Evolutionary conservation across 768 basidiomycete species (phyloP), one percentile per base, ranked within the genome.

Genomic region (Trametes meyenii): DNA sequence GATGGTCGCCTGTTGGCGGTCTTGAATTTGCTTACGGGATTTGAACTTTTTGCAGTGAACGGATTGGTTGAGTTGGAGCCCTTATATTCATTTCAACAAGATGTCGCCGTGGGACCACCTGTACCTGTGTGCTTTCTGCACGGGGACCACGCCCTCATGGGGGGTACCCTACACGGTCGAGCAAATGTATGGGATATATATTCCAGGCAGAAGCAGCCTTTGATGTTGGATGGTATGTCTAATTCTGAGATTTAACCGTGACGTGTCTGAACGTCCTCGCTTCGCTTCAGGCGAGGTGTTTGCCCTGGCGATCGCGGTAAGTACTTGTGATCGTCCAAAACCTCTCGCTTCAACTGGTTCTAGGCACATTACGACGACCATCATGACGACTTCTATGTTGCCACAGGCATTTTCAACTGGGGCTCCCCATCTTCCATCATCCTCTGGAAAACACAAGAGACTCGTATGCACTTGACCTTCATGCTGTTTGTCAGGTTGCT

Each of bases 71-170:
- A 42, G 14, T 14, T 53, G 5, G 52, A 53, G 21, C 39, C 52
- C 5, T 23, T 53, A n/a, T 42, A 17, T 4, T 13, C 52, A 23
- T 38, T 42, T 17, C 14, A 53, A 21, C 52, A 53, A 24, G 52
- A 53, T 24, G 39, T 53, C 23, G 17, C 10, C 2, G 14, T 10
- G 4, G 52, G 52, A 3, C 39, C n/a, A 7, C 39, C 38, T 6
- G 6, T 53, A 8, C 52, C 52, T 13, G 21, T 53, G n/a, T 23
- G 52, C 10, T 53, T 53, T 40, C n/a, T 53, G 23, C 52, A 53
- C 14, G 24, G 39, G 7, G 52, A 40, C 23, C 36, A 39, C 24
- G 52, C 52, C 19, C 8, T 53, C 4, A 16, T 53, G 21, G 52
- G 52, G 7, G 52, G 52, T 2, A 53, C 39, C 1, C 26, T 23